Percentiles rank a stretch among this genome's conserved stretches.
phyloP scores from a whole-genome alignment of 2,329 filamentous ascomycete genomes.

The Acrocalymma vagum region DNA sequence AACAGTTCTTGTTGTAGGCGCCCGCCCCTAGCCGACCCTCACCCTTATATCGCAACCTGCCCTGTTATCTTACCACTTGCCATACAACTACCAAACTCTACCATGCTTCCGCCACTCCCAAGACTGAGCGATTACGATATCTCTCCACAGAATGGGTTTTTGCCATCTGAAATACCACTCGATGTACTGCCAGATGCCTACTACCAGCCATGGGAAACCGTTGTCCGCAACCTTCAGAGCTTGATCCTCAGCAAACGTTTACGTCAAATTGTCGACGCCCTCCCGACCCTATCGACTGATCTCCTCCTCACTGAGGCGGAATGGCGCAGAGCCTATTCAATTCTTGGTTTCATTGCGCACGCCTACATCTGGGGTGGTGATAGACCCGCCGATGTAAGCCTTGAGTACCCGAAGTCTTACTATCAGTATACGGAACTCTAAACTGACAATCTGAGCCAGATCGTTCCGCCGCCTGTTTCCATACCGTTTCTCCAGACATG shows the following conservation, averaged over 20 bases:
- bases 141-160: constrained; percentile 82
- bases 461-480: constrained; percentile 81
- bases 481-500: constrained; percentile 83
- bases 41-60: too few relatives aligned
- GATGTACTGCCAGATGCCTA: constrained; percentile 85
- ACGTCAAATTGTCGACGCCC: constrained; percentile 77
- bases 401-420: constrained; percentile 3
- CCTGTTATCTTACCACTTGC: too few relatives aligned
- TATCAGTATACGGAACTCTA: constrained; percentile 13
- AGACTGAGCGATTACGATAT: constrained; percentile 79
- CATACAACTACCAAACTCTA: constrained; percentile 5
- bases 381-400: constrained; percentile 71
- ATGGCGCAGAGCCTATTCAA: constrained; percentile 87
- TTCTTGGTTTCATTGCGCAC: constrained; percentile 82
- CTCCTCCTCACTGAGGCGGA: constrained; percentile 84
- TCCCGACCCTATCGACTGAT: constrained; percentile 84
- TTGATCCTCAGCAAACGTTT: constrained; percentile 86
- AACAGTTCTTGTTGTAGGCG: too few relatives aligned
- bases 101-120: constrained; percentile 55
- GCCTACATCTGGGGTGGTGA: constrained; percentile 90
- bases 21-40: too few relatives aligned
- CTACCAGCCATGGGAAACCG: constrained; percentile 93
- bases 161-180: constrained; percentile 82
- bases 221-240: constrained; percentile 85
- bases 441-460: constrained; percentile 47